Evolutionary conservation across 305 asterid species (phyloP), one percentile per base, ranked within the genome.

Genomic region (Fraxinus sp.): DNA sequence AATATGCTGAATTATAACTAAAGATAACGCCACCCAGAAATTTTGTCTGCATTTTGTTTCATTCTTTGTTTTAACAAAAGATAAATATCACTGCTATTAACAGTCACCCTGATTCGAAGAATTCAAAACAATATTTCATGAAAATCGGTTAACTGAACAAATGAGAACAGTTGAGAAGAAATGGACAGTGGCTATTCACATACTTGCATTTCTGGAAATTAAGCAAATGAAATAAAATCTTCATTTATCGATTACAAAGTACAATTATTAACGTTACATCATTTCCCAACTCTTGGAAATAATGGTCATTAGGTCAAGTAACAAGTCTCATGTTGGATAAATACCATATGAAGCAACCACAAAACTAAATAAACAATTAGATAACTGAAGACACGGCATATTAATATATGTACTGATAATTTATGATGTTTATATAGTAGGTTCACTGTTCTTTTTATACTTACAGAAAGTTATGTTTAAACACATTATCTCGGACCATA

Each of bases 401-500:
- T 52, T 52, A 52, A 14, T 49, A 46, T 3, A 46, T 46, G 57
- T 46, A 49, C 7, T 52, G 20, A 49, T 49, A 14, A 52, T 16
- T 13, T 52, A 5, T 52, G 64, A 52, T 52, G 64, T 16, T 52
- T 52, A 52, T 52, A 52, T 0, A 16, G 24, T 16, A 52, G 64
- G 5, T 52, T 52, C 64, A 16, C 64, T 16, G 64, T 52, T 52
- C 64, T 49, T 52, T 16, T 52, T n/a, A 52, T 52, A 52, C 24
- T 16, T 52, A 0, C 64, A 52, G 64, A 16, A 52, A 52, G 24
- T 52, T 5, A 16, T n/a, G 64, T 52, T 52, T 5, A 52, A 16
- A 70, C 77, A 72, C 39, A 33, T 33, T 52, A 80, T 46, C 79
- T 72, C 22, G 79, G 74, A 72, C 35, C 35, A 6, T 72, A 18